These are phyloP conservation scores for Cytidiella melzeri DNA, from an alignment of 768 basidiomycete species.

Conservation along the genomic window DNA sequence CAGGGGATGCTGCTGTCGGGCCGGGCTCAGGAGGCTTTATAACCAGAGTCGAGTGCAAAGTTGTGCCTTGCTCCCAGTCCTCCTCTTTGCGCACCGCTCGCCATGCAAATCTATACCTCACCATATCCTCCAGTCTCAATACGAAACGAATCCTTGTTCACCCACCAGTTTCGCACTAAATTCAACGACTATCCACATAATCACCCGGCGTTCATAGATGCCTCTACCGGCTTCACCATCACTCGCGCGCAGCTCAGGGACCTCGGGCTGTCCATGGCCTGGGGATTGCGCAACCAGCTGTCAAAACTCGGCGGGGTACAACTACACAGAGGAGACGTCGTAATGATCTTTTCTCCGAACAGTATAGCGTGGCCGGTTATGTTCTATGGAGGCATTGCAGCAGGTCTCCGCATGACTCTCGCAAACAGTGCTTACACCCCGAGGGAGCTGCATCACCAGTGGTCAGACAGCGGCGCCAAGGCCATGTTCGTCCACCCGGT, in stretches of 20 bases:
- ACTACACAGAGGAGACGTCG: conserved; percentile 42
- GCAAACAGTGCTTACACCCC: conserved; percentile 70
- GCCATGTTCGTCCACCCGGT: conserved; percentile 62
- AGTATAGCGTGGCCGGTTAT: conserved; percentile 49
- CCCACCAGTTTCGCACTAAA: conserved; percentile 36
- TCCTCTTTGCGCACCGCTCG: neutral
- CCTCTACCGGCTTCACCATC: conserved; percentile 47
- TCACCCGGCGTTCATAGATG: conserved; percentile 60
- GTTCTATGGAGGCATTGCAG: conserved; percentile 46
- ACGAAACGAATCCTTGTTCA: conserved; percentile 39
- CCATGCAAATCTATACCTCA: conserved; percentile 40
- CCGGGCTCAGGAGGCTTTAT: too few relatives aligned
- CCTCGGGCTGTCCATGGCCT: conserved; percentile 49
- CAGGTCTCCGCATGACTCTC: conserved; percentile 62
- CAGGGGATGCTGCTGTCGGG: too few relatives aligned
- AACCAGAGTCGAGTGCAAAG: too few relatives aligned
- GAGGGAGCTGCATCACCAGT: conserved; percentile 67
- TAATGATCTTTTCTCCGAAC: conserved; percentile 68
- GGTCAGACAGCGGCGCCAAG: conserved; percentile 57
- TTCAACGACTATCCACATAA: conserved; percentile 15
- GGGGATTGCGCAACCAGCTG: conserved; percentile 42
- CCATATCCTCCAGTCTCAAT: conserved; percentile 33
- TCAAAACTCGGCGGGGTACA: conserved; percentile 16
- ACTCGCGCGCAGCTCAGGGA: conserved; percentile 49
- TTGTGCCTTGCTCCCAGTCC: too few relatives aligned